Base-by-base conservation (phyloP, 139 green algal genomes). In the Coelastrella sp. region DNA sequence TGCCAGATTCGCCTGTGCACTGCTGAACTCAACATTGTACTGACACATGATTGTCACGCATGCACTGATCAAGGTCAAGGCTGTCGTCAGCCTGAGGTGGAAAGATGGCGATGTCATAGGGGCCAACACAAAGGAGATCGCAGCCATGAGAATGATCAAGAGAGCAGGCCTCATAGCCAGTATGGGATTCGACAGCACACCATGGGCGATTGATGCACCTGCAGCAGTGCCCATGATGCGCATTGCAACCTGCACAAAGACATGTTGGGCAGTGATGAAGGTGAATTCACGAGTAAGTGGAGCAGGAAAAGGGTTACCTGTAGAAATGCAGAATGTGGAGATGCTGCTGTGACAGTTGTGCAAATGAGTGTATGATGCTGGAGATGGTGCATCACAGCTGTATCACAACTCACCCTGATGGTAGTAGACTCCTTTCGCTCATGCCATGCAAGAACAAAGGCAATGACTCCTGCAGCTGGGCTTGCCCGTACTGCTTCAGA, bases 371-470 rank as follows among this genome's bases (percentile, higher is more conserved):
- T 73, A 17, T 73, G 15, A 49, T 12, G 20, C 7, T 78, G 72
- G 0, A 81, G 74, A 12, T 66, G 35, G 10, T 83, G 15, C 12
- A 19, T 8, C 19, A 24, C 4, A 8, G 65, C 4, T 12, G 0
- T 10, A 7, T 22, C 1, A 0, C 57, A 4, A 57, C 85, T 25
- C 68, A 90, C 85, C 74, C 85, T 61, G 11, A 90, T 90, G 0
- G 22, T 22, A 0, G 85, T 90, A 11, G 73, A 84, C 72, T 90
- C 85, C n/a, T 78, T 59, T 7, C 85, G 57, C 25, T 90, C 85
- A 60, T 90, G 85, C 85, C 85, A 90, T 4, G 22, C 73, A 73
- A 90, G 72, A 73, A 90, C 85, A 56, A 90, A 61, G 7, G 85
- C 85, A 65, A 90, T 84, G n/a, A 90, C 58, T 10, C 85, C 85